Percentiles rank a stretch among this genome's conserved stretches.
These are phyloP conservation scores for Coemansia interrupta DNA, from an alignment of 192 early-diverging fungal species.

Conservation along the genomic window DNA sequence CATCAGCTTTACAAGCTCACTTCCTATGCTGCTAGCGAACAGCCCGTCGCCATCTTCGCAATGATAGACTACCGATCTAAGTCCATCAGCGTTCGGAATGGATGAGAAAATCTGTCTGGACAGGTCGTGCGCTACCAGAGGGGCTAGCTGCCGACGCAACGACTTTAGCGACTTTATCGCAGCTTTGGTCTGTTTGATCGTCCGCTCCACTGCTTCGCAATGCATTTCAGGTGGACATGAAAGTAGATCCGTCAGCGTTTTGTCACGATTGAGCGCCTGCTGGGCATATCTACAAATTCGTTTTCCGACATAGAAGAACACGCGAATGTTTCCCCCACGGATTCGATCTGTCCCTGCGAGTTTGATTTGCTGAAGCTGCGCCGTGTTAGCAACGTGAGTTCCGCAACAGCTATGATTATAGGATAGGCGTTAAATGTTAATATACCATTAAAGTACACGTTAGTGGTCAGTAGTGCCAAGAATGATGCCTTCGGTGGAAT, in stretches of 20 bases:
- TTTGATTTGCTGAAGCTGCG: conserved; percentile 65
- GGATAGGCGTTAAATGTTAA: neutral
- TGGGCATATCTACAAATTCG: conserved; percentile 47
- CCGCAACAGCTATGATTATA: conserved; percentile 61
- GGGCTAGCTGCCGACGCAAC: conserved; percentile 17
- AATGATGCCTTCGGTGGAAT: too few species aligned
- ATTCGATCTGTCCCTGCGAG: conserved; percentile 62
- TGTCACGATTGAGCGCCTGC: conserved; percentile 14
- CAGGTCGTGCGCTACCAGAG: conserved; percentile 17
- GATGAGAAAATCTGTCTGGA: neutral
- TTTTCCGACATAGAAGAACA: conserved; percentile 68
- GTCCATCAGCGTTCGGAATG: neutral
- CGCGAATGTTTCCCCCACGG: conserved; percentile 60
- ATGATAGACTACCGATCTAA: conserved; percentile 14
- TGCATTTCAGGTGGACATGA: conserved; percentile 25
- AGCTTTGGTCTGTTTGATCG: conserved; percentile 9
- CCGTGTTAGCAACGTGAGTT: conserved; percentile 60
- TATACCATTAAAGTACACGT: neutral
- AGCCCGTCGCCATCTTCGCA: conserved; percentile 27
- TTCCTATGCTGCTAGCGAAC: conserved; percentile 19
- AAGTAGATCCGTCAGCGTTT: conserved; percentile 14
- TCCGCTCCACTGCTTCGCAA: conserved; percentile 24
- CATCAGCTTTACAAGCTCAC: conserved; percentile 15
- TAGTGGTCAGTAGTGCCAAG: neutral
- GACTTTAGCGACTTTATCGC: conserved; percentile 15